Conservation (phyloP, 805 yeast genomes). For the Teunomyces funiuensis region DNA sequence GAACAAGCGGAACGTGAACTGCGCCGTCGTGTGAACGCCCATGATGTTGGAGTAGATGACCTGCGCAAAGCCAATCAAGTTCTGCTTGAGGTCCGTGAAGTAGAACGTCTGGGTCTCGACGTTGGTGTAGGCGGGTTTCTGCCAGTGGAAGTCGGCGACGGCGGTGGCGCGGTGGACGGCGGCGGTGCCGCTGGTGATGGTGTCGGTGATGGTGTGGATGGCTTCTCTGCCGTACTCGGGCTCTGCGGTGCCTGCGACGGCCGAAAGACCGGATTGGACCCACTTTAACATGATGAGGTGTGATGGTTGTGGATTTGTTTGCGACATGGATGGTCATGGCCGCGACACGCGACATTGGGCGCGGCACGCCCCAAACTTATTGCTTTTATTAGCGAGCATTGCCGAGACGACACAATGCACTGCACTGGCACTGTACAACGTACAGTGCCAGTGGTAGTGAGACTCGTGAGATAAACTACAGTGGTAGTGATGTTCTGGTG, state of each 20-base stretch:
- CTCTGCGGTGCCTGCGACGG: conserved; percentile 95
- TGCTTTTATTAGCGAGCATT: too few relatives aligned
- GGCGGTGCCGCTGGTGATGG: conserved; percentile 42
- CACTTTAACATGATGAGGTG: conserved; percentile 65
- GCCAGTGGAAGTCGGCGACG: conserved; percentile 73
- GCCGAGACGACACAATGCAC: too few relatives aligned
- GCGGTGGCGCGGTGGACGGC: conserved; percentile 54
- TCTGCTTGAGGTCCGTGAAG: conserved; percentile 61
- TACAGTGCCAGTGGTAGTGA: too few relatives aligned
- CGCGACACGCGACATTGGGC: too few relatives aligned
- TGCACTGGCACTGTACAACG: too few relatives aligned
- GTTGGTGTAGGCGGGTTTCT: conserved; percentile 73
- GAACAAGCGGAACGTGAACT: conserved; percentile 84
- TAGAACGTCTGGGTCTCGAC: conserved; percentile 96
- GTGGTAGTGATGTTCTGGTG: too few relatives aligned
- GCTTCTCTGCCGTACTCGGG: conserved; percentile 95
- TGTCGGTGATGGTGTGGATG: conserved; percentile 75
- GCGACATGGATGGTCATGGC: not conserved
- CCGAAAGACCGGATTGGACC: conserved; percentile 86
- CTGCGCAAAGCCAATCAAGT: conserved; percentile 85
- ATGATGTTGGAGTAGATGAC: conserved; percentile 90
- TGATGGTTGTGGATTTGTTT: not conserved
- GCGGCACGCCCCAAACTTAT: too few relatives aligned
- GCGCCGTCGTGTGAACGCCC: conserved; percentile 87
- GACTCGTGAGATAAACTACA: too few relatives aligned